Percentiles rank a stretch among this genome's conserved stretches.
These are phyloP conservation scores for Croton setiger DNA, from an alignment of 441 rosid species.

Conservation along the genomic window DNA sequence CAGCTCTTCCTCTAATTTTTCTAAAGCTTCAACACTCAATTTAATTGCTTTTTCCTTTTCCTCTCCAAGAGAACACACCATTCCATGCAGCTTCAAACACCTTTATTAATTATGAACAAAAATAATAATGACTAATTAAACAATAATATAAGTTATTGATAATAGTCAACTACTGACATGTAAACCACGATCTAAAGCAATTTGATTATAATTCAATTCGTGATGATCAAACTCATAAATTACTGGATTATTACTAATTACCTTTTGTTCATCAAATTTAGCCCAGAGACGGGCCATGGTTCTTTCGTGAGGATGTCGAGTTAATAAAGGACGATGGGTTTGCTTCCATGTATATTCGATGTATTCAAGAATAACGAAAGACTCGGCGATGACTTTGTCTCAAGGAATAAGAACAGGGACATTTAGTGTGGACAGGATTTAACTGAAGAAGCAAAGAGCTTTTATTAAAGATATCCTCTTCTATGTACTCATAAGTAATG, in stretches of 20 bases:
- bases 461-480: slow-evolving; percentile 33
- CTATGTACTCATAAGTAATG: slow-evolving; percentile 28
- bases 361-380: slow-evolving; percentile 35
- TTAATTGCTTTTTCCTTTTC: slow-evolving; percentile 25
- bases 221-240: no score
- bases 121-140: neutral
- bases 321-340: slow-evolving; percentile 27
- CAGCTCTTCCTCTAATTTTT: slow-evolving; percentile 31
- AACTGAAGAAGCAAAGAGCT: slow-evolving; percentile 27
- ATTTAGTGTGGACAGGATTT: slow-evolving; percentile 27
- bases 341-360: slow-evolving; percentile 37
- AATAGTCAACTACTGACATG: no score
- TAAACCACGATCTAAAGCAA: no score
- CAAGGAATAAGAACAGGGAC: slow-evolving; percentile 36
- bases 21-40: slow-evolving; percentile 23
- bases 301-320: slow-evolving; percentile 34
- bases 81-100: slow-evolving; percentile 19
- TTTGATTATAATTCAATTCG: no score
- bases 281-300: slow-evolving; percentile 41
- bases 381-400: slow-evolving; percentile 25
- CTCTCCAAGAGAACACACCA: slow-evolving; percentile 30
- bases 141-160: no score
- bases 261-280: slow-evolving; percentile 31
- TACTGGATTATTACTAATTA: neutral
- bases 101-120: slow-evolving; percentile 5